A percentile compares a stretch with the other conserved stretches of the same genome.
phyloP scores from a whole-genome alignment of 106 monocot species.

The Apostasia ramifera region DNA sequence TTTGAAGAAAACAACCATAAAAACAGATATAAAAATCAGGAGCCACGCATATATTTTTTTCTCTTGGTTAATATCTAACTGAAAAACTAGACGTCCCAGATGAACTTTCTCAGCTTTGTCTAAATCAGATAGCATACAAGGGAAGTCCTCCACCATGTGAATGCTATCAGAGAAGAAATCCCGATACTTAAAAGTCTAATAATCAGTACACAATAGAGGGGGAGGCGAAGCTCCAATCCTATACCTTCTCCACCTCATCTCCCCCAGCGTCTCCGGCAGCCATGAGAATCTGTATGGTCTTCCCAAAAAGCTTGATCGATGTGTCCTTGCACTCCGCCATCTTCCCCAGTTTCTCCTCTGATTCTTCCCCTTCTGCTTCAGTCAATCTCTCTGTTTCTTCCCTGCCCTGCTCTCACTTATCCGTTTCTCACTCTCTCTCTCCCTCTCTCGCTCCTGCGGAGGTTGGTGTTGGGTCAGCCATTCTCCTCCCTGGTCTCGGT shows the following conservation, averaged over 20 bases:
- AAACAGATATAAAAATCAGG: not conserved
- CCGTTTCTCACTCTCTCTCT: not conserved
- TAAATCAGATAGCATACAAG: too few species aligned
- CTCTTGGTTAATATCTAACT: not conserved
- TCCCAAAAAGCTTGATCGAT: constrained; percentile 61
- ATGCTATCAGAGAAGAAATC: too few species aligned
- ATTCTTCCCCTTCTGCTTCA: not conserved
- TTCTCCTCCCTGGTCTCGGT: not conserved
- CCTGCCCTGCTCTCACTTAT: not conserved
- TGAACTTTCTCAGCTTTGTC: not conserved
- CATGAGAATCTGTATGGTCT: constrained; percentile 28
- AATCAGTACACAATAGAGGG: too few species aligned
- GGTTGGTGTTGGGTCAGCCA: not conserved
- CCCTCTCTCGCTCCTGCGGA: not conserved
- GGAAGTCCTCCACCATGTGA: too few species aligned
- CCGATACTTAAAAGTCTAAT: too few species aligned
- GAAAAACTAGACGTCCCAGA: not conserved
- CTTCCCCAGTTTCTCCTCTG: not conserved
- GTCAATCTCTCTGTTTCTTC: not conserved
- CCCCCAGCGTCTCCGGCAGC: not conserved
- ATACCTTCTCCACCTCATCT: constrained; percentile 19
- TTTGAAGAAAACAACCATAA: not conserved
- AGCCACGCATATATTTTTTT: not conserved
- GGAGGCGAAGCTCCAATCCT: not conserved
- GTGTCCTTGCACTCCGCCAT: constrained; percentile 13